Percentiles rank a stretch among this genome's conserved stretches.
phyloP scores from a whole-genome alignment of 495 filamentous ascomycete genomes.

The Tuber borchii region DNA sequence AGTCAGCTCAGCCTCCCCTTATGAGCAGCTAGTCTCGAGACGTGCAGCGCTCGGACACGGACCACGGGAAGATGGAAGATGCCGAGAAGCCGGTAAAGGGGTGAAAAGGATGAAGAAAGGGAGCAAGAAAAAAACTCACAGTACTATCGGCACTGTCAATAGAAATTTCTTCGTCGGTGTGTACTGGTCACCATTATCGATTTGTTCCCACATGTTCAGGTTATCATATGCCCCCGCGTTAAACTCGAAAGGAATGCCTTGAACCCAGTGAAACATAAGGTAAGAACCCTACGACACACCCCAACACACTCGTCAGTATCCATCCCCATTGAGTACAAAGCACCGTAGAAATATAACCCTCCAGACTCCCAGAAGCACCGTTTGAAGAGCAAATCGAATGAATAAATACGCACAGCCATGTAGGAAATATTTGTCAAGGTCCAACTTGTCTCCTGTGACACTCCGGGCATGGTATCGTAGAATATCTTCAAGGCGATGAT shows the following conservation, averaged over 20 bases:
- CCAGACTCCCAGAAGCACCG: background rate
- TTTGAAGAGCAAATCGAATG: background rate
- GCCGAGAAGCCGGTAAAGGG: background rate
- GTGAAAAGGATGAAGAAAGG: background rate
- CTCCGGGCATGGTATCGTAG: slow-evolving; percentile 87
- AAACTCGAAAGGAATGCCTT: slow-evolving; percentile 97
- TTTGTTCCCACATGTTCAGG: slow-evolving; percentile 99
- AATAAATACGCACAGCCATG: slow-evolving; percentile 57
- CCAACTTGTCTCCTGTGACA: slow-evolving; percentile 97
- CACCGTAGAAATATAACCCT: background rate
- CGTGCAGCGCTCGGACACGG: background rate
- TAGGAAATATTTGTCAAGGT: slow-evolving; percentile 97
- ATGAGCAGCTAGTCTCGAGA: background rate
- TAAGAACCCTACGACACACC: slow-evolving; percentile 63
- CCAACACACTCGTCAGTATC: slow-evolving; percentile 22
- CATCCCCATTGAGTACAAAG: slow-evolving; percentile 12
- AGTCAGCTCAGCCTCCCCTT: background rate
- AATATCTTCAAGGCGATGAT: slow-evolving; percentile 87
- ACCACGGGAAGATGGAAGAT: background rate
- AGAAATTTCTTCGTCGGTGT: slow-evolving; percentile 98
- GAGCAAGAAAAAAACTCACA: slow-evolving; percentile 43
- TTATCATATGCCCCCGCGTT: slow-evolving; percentile 99
- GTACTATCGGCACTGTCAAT: slow-evolving; percentile 81
- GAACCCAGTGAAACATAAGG: slow-evolving; percentile 98
- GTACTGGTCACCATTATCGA: slow-evolving; percentile 97